Percentiles rank a stretch among this genome's conserved stretches.
phyloP scores from a whole-genome alignment of 768 basidiomycete species.

The Termitomyces sp. region DNA sequence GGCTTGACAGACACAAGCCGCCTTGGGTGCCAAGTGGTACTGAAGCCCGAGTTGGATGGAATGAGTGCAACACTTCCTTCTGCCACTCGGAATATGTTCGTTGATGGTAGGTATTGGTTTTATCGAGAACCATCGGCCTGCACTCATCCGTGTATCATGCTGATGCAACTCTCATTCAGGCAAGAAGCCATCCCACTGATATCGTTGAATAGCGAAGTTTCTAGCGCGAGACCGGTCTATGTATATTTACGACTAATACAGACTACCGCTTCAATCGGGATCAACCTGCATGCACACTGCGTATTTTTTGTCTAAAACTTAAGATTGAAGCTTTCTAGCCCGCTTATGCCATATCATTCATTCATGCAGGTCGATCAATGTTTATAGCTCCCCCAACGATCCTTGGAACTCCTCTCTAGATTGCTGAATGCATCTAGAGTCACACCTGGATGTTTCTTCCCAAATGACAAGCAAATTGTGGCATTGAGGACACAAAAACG shows the following conservation, averaged over 20 bases:
- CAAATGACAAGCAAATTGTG: neutral
- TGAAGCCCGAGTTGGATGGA: constrained; percentile 82
- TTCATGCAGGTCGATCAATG: neutral
- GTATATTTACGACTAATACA: neutral
- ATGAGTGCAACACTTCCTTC: constrained; percentile 81
- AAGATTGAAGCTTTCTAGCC: too few relatives aligned
- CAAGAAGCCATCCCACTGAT: constrained; percentile 4
- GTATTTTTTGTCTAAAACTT: too few relatives aligned
- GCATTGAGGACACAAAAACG: neutral
- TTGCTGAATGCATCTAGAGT: neutral
- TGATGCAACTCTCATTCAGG: neutral
- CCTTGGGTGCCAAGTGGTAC: constrained; percentile 71
- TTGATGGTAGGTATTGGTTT: constrained; percentile 65
- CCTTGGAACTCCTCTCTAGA: neutral
- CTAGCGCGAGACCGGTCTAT: neutral
- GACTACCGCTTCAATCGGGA: neutral
- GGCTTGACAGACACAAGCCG: constrained; percentile 92
- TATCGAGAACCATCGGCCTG: neutral
- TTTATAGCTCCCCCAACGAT: neutral
- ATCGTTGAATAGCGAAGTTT: neutral
- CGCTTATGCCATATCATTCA: neutral
- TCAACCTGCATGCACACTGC: neutral
- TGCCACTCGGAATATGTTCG: constrained; percentile 97
- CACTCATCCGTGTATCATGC: neutral
- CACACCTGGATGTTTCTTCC: neutral